A percentile compares a stretch with the other conserved stretches of the same genome.
Evolutionary conservation across 306 rosid genomes (phyloP).

Genomic region (Phaseolus lunatus): DNA sequence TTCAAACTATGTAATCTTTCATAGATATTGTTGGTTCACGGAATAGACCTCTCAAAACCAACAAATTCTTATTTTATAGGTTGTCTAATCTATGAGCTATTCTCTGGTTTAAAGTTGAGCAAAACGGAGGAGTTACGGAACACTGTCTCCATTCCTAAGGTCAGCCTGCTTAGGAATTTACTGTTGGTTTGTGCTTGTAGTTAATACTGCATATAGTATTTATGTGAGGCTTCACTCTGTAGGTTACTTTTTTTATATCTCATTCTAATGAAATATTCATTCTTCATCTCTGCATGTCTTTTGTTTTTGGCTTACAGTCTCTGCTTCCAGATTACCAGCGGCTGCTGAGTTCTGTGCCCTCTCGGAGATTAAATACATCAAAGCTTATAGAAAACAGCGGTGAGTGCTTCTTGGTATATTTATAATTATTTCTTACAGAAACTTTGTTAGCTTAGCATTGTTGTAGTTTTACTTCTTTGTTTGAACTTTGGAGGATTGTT

Average conservation of each 20-base stretch:
- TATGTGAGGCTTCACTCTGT: constrained; percentile 36
- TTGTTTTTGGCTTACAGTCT: constrained; percentile 76
- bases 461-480: constrained; percentile 34
- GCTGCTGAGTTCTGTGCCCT: constrained; percentile 87
- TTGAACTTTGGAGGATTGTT: constrained; percentile 28
- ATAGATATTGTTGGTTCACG: constrained; percentile 26
- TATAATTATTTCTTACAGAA: constrained; percentile 23
- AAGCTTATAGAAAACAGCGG: constrained; percentile 97
- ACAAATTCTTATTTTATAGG: constrained; percentile 60
- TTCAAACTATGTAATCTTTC: constrained; percentile 37
- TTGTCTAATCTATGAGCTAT: constrained; percentile 91
- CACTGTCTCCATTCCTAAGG: constrained; percentile 94
- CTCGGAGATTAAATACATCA: constrained; percentile 95
- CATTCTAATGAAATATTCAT: constrained; percentile 48
- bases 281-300: constrained; percentile 59
- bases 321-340: constrained; percentile 99
- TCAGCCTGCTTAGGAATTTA: constrained; percentile 46
- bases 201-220: constrained; percentile 21
- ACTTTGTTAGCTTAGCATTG: constrained; percentile 18
- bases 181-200: constrained; percentile 21
- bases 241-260: constrained; percentile 41
- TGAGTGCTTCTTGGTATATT: constrained; percentile 53
- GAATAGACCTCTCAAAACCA: constrained; percentile 33
- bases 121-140: constrained; percentile 97
- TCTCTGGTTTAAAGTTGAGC: constrained; percentile 81